Conservation (phyloP, 345 rosid species). For the Kandelia obovata region DNA sequence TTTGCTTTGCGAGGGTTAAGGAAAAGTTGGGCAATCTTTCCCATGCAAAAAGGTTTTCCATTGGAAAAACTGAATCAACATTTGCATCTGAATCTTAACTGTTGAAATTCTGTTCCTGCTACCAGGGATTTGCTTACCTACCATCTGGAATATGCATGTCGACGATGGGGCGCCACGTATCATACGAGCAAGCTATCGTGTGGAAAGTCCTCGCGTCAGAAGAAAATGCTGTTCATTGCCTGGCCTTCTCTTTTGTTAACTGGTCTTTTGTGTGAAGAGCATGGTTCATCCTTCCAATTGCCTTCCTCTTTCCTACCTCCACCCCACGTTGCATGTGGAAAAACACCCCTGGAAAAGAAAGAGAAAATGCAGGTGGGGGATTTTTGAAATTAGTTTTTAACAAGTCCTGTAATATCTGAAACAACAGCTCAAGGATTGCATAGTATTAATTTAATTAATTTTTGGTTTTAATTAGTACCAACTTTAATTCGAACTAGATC, state of each 20-base stretch:
- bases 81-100: neutral
- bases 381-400: neutral
- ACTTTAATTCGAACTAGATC: too few relatives aligned
- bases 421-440: slow-evolving; percentile 30
- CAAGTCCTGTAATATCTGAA: slow-evolving; percentile 39
- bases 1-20: too few relatives aligned
- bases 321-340: neutral
- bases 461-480: neutral
- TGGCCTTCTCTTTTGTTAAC: slow-evolving; percentile 90
- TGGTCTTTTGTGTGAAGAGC: slow-evolving; percentile 63
- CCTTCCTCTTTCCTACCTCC: neutral
- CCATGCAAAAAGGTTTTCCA: neutral
- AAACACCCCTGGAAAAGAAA: neutral
- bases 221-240: slow-evolving; percentile 80
- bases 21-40: neutral
- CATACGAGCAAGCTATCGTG: slow-evolving; percentile 86
- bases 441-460: slow-evolving; percentile 33
- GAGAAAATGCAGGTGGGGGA: neutral
- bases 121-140: slow-evolving; percentile 76
- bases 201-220: slow-evolving; percentile 89
- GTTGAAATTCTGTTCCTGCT: neutral
- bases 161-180: slow-evolving; percentile 86
- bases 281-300: neutral
- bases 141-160: slow-evolving; percentile 92
- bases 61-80: neutral